phyloP scores from a whole-genome alignment of 169 alveolate genomes.

The Eimeria maxima region DNA sequence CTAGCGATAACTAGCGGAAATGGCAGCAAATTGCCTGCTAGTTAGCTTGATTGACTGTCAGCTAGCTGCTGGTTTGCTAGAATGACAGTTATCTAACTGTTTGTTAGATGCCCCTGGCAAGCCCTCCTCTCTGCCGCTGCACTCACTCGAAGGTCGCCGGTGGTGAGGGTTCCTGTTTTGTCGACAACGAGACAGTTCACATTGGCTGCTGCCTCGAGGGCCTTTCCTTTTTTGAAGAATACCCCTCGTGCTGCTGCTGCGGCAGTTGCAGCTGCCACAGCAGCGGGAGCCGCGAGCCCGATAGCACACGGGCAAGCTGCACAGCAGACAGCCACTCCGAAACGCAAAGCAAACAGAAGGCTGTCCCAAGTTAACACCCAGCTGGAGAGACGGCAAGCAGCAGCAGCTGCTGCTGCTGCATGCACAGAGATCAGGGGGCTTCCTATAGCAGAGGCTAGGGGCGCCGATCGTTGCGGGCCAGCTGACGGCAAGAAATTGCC shows the following conservation, averaged over 20 bases:
- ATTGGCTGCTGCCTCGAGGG: slow-evolving; percentile 80
- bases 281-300: slow-evolving; percentile 86
- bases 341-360: slow-evolving; percentile 86
- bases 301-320: slow-evolving; percentile 94
- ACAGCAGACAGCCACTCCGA: slow-evolving; percentile 89
- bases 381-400: slow-evolving; percentile 45
- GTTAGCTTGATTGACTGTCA: background rate
- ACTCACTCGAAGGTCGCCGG: slow-evolving; percentile 88
- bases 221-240: slow-evolving; percentile 73
- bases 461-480: background rate
- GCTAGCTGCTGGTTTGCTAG: background rate
- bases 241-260: slow-evolving; percentile 81
- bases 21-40: background rate
- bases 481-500: background rate
- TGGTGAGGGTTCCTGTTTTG: slow-evolving; percentile 85
- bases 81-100: background rate
- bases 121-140: background rate
- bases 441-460: background rate
- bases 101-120: background rate
- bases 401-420: slow-evolving; percentile 58
- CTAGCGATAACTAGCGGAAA: background rate
- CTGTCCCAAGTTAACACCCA: slow-evolving; percentile 74
- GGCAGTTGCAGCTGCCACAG: slow-evolving; percentile 83
- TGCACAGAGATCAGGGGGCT: background rate
- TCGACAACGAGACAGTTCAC: slow-evolving; percentile 73